Conservation (phyloP, 176 grass and related monocot genomes). For the Rhynchospora pubera region DNA sequence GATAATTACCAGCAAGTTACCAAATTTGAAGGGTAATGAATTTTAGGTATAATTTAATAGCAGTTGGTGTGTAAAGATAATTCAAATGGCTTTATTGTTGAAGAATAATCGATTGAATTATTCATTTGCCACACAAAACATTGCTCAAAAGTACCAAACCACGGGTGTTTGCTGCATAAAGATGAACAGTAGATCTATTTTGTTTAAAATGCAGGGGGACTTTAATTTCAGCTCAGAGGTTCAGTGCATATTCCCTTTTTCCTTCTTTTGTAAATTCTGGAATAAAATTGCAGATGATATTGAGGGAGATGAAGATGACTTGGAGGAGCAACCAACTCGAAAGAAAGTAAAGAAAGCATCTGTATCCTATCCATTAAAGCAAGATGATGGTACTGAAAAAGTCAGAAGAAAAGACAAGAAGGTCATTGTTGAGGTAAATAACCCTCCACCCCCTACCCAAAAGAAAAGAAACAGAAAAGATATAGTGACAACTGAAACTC, state of each 20-base stretch:
- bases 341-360: slow-evolving; percentile 42
- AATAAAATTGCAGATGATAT: slow-evolving; percentile 31
- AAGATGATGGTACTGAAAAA: slow-evolving; percentile 34
- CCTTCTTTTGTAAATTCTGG: slow-evolving; percentile 2
- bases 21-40: no score
- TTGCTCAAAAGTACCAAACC: background rate
- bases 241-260: background rate
- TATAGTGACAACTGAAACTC: no score
- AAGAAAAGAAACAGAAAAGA: no score
- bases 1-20: background rate
- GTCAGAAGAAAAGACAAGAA: slow-evolving; percentile 48
- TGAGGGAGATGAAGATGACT: slow-evolving; percentile 39
- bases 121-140: background rate
- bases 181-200: background rate
- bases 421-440: slow-evolving; percentile 66
- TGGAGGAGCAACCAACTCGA: slow-evolving; percentile 17
- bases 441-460: background rate
- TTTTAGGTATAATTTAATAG: no score
- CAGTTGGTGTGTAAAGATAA: background rate
- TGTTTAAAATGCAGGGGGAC: background rate
- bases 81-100: no score
- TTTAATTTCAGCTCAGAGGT: background rate
- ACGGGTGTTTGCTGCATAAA: background rate
- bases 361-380: slow-evolving; percentile 26
- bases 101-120: background rate